Percentiles rank a stretch among this genome's conserved stretches.
phyloP scores from a whole-genome alignment of 768 basidiomycete species.

The Arthromyces matolae region DNA sequence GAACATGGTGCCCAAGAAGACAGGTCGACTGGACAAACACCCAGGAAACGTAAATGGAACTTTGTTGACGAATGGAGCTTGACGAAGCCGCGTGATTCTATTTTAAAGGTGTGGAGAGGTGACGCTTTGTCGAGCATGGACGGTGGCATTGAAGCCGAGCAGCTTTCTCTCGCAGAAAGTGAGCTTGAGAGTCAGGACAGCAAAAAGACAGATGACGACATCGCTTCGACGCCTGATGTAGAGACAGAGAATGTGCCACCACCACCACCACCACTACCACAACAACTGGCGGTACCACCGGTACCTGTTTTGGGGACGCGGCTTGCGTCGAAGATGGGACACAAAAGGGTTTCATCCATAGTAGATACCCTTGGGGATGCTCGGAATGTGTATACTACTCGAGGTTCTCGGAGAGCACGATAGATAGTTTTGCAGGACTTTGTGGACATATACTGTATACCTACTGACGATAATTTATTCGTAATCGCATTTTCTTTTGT shows the following conservation, averaged over 20 bases:
- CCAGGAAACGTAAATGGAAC: conserved; percentile 70
- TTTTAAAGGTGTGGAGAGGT: conserved; percentile 52
- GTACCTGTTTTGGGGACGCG: conserved; percentile 1
- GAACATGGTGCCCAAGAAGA: conserved; percentile 64
- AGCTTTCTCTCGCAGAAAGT: conserved; percentile 30
- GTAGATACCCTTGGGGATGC: conserved; percentile 41
- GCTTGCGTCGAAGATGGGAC: conserved; percentile 28
- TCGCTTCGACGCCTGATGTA: background rate
- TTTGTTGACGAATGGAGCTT: conserved; percentile 70
- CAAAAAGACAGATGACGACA: conserved; percentile 5
- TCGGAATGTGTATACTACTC: conserved; percentile 38
- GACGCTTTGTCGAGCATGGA: conserved; percentile 23
- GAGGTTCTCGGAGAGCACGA: conserved; percentile 28
- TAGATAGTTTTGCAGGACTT: too few species aligned
- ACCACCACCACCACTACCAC: conserved; percentile 5
- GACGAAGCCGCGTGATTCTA: conserved; percentile 56
- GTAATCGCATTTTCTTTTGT: too few species aligned
- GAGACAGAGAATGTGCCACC: conserved; percentile 16
- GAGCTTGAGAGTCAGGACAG: conserved; percentile 22
- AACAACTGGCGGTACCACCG: background rate
- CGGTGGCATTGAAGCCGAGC: conserved; percentile 36
- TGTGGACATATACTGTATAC: background rate
- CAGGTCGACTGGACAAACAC: conserved; percentile 66
- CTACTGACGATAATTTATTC: conserved; percentile 10
- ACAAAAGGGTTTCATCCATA: conserved; percentile 18